Base-by-base conservation (phyloP, 805 yeast species). In the Zygosaccharomyces kombuchaensis region DNA sequence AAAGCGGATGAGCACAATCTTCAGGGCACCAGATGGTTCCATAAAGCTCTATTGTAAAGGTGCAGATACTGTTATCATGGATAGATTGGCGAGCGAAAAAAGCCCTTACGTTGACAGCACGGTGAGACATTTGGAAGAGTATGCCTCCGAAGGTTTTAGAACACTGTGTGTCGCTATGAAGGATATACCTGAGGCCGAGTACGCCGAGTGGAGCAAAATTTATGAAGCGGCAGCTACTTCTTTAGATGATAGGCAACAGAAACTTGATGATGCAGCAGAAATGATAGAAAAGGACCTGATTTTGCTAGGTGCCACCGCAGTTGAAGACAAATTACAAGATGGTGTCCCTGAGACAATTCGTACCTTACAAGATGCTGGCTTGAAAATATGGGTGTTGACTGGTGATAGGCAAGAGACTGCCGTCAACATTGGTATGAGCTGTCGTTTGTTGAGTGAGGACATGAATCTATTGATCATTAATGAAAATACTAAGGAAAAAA, bases 341-440 rank as follows among this genome's bases (percentile, higher is more conserved):
- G 99, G 97, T 34, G 99, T 93, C 16, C 98, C 99, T 2, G 99
- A 93, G 54, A 89, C 99, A 1, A 95, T 93, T 50, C 93, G 87
- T 54, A 86, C 95, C 5, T 74, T 93, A 45, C 99, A 95, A 63
- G 88, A 85, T 46, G 99, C 99, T 0, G 98, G 98, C 12, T 90
- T 95, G 53, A 91, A 89, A 64, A 80, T 93, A 13, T 93, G 99
- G 99, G 97, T 93, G 19, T 72, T 93, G 41, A 93, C 99, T 2
- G 99, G 99, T 57, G 99, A 93, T 63, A 78, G 96, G 65, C 99
- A 95, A 65, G 99, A 93, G 65, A 93, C 99, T 10, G 99, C 99
- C 0, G 86, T 93, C 54, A 93, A 93, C 64, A 93, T 93, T 60
- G 99, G 99, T 50, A 89, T 93, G 97, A 87, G 96, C 58, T 95